Evolutionary conservation across 352 stramenopile genomes (phyloP).

Genomic region (Phytophthora tentaculata): DNA sequence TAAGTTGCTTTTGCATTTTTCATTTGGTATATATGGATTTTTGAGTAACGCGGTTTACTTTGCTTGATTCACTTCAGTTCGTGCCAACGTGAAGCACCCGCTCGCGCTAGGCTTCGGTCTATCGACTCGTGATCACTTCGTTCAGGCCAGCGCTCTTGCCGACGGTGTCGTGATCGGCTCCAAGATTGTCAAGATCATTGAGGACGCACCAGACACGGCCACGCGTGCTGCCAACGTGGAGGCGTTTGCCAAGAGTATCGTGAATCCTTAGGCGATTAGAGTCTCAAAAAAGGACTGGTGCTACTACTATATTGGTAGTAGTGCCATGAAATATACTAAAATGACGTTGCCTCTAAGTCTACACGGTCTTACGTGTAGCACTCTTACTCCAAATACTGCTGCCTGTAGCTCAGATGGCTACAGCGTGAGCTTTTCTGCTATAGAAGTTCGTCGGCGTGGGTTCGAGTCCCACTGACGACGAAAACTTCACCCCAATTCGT

Average conservation of each 20-base stretch:
- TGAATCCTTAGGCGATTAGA: slow-evolving; percentile 40
- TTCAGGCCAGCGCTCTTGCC: slow-evolving; percentile 92
- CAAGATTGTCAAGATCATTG: slow-evolving; percentile 88
- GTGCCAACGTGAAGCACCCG: slow-evolving; percentile 85
- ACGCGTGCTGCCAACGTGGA: slow-evolving; percentile 75
- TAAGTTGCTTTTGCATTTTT: slow-evolving; percentile 38
- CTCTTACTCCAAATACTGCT: too few species aligned
- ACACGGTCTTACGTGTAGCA: too few species aligned
- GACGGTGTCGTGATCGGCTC: slow-evolving; percentile 92
- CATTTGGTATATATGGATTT: not conserved
- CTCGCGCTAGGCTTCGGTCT: slow-evolving; percentile 98
- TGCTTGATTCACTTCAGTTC: slow-evolving; percentile 53
- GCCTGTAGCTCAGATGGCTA: slow-evolving; percentile 34
- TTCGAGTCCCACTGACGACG: slow-evolving; percentile 59
- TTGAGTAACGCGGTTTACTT: not conserved
- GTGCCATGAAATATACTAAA: too few species aligned
- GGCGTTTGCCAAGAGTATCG: slow-evolving; percentile 81
- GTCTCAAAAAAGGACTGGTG: slow-evolving; percentile 6
- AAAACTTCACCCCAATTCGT: slow-evolving; percentile 20
- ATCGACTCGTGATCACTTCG: slow-evolving; percentile 92
- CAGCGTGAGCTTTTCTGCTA: not conserved
- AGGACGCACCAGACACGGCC: slow-evolving; percentile 63
- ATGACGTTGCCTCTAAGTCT: not conserved
- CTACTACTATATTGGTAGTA: too few species aligned
- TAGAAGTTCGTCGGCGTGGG: slow-evolving; percentile 38